Conservation (phyloP, 1,139 yeast genomes). For the Casaregolazyma suthepensis region DNA sequence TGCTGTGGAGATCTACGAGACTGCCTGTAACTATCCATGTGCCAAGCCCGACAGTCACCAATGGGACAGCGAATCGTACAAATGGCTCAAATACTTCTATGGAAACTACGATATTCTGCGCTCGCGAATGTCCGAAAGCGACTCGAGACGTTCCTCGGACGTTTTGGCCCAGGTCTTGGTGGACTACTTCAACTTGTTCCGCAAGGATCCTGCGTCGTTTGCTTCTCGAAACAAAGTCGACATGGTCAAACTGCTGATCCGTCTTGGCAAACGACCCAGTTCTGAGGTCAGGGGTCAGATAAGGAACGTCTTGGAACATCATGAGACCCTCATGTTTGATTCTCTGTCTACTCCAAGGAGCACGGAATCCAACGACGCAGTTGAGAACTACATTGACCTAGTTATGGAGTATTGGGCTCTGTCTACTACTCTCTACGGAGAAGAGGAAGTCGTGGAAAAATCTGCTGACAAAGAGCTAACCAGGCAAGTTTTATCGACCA, state of each 20-base stretch:
- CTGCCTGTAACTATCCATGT: constrained; percentile 10
- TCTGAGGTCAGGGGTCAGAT: neutral
- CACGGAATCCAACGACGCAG: constrained; percentile 33
- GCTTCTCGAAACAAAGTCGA: constrained; percentile 2
- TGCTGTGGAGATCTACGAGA: constrained; percentile 22
- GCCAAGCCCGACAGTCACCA: neutral
- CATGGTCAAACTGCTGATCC: neutral
- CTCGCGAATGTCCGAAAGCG: neutral
- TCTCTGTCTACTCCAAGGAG: constrained; percentile 41
- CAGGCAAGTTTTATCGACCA: constrained; percentile 20
- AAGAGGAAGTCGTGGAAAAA: constrained; percentile 20
- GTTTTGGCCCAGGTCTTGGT: neutral
- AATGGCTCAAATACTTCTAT: neutral
- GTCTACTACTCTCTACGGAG: constrained; percentile 17
- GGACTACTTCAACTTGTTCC: constrained; percentile 1
- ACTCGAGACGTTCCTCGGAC: neutral
- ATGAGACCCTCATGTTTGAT: constrained; percentile 18
- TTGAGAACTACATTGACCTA: constrained; percentile 29
- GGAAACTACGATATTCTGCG: neutral
- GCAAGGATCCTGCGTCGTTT: neutral
- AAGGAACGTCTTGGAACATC: neutral
- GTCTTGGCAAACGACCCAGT: neutral
- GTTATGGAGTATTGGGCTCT: constrained; percentile 32
- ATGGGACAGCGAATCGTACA: neutral
- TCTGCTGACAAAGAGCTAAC: constrained; percentile 19